Evolutionary conservation across 345 rosid species (phyloP), one percentile per base, ranked within the genome.

Genomic region (Citrus sinensis): DNA sequence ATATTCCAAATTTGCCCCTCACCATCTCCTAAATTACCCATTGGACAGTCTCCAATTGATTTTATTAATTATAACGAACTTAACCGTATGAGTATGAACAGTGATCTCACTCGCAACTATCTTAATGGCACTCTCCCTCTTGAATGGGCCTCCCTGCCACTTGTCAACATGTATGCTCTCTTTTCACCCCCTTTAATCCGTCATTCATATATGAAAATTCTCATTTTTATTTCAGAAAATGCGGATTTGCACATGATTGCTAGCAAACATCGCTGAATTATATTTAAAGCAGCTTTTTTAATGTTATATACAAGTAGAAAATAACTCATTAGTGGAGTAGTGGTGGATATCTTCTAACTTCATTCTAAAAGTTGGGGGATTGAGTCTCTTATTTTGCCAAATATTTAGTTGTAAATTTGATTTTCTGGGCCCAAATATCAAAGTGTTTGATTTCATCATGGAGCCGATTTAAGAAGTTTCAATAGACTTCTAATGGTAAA

Each of bases 81-180:
- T 22, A 73, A 73, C 65, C 6, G 49, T 51, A 80, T 34, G 69
- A 24, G 42, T 78, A 51, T 11, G 40, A 67, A 37, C 82, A 90
- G 94, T 78, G 88, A 89, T 76, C 70, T 89, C 67, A 13, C 81
- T 24, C 87, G 86, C 70, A 90, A 90, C 85, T 84, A 76, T 82
- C 88, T 90, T 66, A 86, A 68, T 42, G 92, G 92, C 66, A 76
- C 90, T 25, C 79, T 89, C 60, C 94, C 86, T 77, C 74, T 84
- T 11, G 81, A 84, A 75, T 89, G 94, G 94, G 88, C 85, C 68
- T 32, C 83, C 34, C 82, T 79, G 69, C 78, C 80, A 32, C 85
- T 89, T 7, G 13, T 62, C 59, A 51, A 60, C 68, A 46, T 88
- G 92, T 90, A 56, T 16, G 10, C 8, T 11, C n/a, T 27, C 20